Conservation (phyloP, 306 rosid species). For the Glycine tomentella region DNA sequence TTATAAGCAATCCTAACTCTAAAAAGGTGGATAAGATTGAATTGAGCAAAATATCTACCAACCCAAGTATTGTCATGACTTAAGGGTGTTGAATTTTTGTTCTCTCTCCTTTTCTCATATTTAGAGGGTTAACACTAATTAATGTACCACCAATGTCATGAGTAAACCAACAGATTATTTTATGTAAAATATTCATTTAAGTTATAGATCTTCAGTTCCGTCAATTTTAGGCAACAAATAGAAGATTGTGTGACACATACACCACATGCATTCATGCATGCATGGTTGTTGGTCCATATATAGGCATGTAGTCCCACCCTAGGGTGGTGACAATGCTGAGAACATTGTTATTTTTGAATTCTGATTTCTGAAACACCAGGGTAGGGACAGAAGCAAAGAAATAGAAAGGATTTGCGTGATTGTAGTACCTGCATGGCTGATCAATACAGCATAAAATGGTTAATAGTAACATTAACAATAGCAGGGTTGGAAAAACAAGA, state of each 20-base stretch:
- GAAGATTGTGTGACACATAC: neutral
- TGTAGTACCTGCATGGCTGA: neutral
- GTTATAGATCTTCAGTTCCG: slow-evolving; percentile 3
- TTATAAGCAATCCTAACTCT: too few species aligned
- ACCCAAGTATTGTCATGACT: too few species aligned
- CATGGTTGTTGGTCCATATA: neutral
- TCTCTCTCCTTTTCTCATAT: too few species aligned
- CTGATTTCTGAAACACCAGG: neutral
- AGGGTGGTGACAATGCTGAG: too few species aligned
- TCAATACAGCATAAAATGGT: neutral
- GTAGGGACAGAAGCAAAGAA: neutral
- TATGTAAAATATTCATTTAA: neutral
- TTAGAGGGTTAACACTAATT: too few species aligned
- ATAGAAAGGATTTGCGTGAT: slow-evolving; percentile 8
- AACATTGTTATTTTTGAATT: slow-evolving; percentile 8
- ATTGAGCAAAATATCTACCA: too few species aligned
- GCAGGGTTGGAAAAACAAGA: neutral
- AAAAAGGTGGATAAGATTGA: too few species aligned
- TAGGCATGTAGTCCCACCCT: neutral
- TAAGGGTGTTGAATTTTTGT: too few species aligned
- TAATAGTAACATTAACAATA: neutral
- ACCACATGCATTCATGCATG: slow-evolving; percentile 9
- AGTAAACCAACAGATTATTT: too few species aligned
- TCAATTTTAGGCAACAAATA: slow-evolving; percentile 11
- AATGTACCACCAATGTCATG: too few species aligned